Conservation (phyloP, 139 green algal genomes). For the Coccomyxa sp. region DNA sequence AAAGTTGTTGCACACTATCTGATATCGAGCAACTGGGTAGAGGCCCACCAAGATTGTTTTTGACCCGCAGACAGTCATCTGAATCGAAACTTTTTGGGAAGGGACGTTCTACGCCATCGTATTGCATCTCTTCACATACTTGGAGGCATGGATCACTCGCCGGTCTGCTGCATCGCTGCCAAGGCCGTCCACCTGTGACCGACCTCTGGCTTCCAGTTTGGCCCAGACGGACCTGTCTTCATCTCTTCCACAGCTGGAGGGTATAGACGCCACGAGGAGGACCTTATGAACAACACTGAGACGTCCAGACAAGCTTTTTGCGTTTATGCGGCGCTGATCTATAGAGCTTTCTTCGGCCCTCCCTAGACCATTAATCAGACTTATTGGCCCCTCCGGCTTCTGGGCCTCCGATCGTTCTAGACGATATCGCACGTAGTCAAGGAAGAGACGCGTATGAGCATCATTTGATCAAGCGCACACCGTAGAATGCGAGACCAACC, state of each 20-base stretch:
- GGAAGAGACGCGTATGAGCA: background rate
- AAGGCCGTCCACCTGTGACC: background rate
- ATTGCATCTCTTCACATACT: conserved; percentile 3
- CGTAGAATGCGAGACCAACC: background rate
- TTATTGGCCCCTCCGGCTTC: background rate
- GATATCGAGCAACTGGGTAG: background rate
- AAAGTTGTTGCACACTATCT: too few relatives aligned
- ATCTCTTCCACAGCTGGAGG: background rate
- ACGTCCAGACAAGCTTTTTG: too few relatives aligned
- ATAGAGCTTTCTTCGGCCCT: background rate
- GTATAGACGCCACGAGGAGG: background rate
- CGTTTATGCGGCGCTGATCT: background rate
- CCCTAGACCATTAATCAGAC: background rate
- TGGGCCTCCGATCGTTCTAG: too few relatives aligned
- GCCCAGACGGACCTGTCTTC: background rate
- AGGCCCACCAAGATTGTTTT: background rate
- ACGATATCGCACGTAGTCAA: too few relatives aligned
- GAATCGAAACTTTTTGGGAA: background rate
- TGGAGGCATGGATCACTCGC: background rate
- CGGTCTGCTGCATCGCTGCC: background rate
- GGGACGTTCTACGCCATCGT: background rate
- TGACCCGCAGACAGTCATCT: background rate
- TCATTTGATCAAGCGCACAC: background rate
- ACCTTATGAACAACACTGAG: too few relatives aligned
- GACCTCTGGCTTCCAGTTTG: background rate